A percentile compares a stretch with the other conserved stretches of the same genome.
These are phyloP conservation scores for Microbotryum violaceum DNA, from an alignment of 1,284 basidiomycete genomes.

Conservation along the genomic window DNA sequence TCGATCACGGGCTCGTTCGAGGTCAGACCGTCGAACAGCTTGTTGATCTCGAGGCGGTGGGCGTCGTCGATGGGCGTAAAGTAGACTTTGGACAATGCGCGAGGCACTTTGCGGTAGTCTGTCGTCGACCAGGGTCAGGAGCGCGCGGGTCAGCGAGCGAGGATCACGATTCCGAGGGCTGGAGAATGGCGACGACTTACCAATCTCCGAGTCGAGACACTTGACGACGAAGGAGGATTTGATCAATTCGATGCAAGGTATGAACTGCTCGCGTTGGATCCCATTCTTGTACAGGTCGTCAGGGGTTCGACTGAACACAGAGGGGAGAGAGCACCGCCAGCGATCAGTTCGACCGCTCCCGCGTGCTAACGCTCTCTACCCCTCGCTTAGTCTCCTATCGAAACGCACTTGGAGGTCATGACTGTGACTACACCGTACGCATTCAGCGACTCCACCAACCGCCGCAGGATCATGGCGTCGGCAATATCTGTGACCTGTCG, in stretches of 20 bases:
- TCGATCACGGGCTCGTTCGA: slow-evolving; percentile 52
- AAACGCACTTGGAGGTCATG: slow-evolving; percentile 86
- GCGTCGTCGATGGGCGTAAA: slow-evolving; percentile 66
- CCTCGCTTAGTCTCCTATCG: too few species aligned
- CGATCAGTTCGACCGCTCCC: neutral
- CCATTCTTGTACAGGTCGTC: slow-evolving; percentile 98
- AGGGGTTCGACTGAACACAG: slow-evolving; percentile 70
- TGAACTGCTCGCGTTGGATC: slow-evolving; percentile 91
- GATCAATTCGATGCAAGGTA: slow-evolving; percentile 90
- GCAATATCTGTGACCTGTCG: slow-evolving; percentile 89
- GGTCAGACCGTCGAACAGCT: slow-evolving; percentile 68
- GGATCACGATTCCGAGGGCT: too few species aligned
- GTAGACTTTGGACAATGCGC: slow-evolving; percentile 85
- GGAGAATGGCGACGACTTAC: slow-evolving; percentile 44
- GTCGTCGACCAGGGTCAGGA: slow-evolving; percentile 10
- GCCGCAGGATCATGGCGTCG: slow-evolving; percentile 94
- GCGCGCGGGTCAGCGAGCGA: neutral
- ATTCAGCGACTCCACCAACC: slow-evolving; percentile 75
- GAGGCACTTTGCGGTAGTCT: slow-evolving; percentile 88
- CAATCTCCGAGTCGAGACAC: slow-evolving; percentile 89
- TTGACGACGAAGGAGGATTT: slow-evolving; percentile 78
- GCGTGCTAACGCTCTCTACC: too few species aligned
- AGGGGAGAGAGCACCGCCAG: neutral
- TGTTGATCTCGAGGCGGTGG: slow-evolving; percentile 63
- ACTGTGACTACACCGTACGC: slow-evolving; percentile 86